These are phyloP conservation scores for Pythium guiyangense DNA, from an alignment of 352 stramenopile genomes.

Conservation along the genomic window DNA sequence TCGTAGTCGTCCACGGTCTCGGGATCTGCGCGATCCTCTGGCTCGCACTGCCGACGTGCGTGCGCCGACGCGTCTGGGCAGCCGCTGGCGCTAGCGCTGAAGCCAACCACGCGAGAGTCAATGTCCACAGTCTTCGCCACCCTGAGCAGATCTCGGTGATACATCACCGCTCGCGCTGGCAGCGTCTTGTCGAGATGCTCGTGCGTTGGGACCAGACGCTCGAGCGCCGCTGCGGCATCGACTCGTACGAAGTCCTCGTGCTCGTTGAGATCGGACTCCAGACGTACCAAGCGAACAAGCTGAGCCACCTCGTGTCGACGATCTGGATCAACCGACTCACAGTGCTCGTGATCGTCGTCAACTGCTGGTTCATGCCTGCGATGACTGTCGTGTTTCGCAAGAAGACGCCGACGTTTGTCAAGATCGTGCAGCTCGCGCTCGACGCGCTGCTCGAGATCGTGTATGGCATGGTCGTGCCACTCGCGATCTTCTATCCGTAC, in stretches of 20 bases:
- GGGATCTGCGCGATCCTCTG: neutral
- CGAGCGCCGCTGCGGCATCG: neutral
- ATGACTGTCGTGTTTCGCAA: conserved; percentile 8
- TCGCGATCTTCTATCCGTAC: conserved; percentile 29
- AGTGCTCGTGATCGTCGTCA: conserved; percentile 14
- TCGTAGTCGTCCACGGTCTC: neutral
- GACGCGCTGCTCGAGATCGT: conserved; percentile 15
- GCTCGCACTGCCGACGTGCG: neutral
- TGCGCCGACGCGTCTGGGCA: neutral
- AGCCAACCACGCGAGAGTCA: neutral
- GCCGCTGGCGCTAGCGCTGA: too few relatives aligned
- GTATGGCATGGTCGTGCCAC: conserved; percentile 17
- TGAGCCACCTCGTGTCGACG: conserved; percentile 8
- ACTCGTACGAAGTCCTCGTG: conserved; percentile 5
- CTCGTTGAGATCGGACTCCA: conserved; percentile 12
- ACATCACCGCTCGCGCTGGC: neutral
- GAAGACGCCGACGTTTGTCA: conserved; percentile 3
- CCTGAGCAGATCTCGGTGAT: too few relatives aligned
- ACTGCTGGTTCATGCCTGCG: conserved; percentile 23
- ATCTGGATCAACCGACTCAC: conserved; percentile 17
- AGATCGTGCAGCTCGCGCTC: conserved; percentile 8
- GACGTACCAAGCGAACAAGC: conserved; percentile 8
- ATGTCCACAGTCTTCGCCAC: neutral
- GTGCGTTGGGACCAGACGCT: neutral
- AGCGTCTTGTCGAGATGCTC: neutral